Evolutionary conservation across 169 alveolate species (phyloP).

Genomic region (Amoebophrya sp.): DNA sequence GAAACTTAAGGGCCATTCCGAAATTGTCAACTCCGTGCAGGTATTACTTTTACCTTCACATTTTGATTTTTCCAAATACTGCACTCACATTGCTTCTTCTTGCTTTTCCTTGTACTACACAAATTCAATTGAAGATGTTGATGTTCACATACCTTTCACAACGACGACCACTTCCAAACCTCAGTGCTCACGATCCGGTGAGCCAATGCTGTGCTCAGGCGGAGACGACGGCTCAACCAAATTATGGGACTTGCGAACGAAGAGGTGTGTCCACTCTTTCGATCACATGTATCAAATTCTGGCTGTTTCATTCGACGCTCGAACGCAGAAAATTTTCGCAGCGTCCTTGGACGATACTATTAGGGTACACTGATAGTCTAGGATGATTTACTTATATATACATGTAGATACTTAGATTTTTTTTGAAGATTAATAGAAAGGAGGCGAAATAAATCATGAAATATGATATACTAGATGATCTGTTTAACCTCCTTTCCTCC

Average conservation of each 20-base stretch:
- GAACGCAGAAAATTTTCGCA: constrained; percentile 57
- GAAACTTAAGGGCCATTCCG: constrained; percentile 51
- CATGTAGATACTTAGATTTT: background rate
- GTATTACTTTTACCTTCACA: background rate
- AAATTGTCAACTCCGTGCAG: constrained; percentile 18
- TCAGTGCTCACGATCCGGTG: constrained; percentile 52
- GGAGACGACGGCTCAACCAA: constrained; percentile 70
- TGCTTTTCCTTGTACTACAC: background rate
- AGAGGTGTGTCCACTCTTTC: constrained; percentile 53
- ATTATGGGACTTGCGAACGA: constrained; percentile 66
- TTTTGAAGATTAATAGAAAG: too few species aligned
- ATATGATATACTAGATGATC: too few species aligned
- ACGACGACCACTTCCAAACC: constrained; percentile 37
- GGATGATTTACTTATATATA: background rate
- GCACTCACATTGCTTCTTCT: background rate
- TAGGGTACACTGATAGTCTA: constrained; percentile 45
- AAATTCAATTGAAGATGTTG: background rate
- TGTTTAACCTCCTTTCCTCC: too few species aligned
- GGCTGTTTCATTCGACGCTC: constrained; percentile 61
- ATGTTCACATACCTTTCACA: background rate
- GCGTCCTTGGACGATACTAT: constrained; percentile 67
- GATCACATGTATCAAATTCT: constrained; percentile 63
- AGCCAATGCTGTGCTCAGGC: constrained; percentile 56
- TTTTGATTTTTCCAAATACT: background rate
- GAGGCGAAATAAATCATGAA: too few species aligned